Percentiles rank a stretch among this genome's conserved stretches.
Evolutionary conservation across 2,329 filamentous ascomycete genomes (phyloP).

Genomic region (Alternaria brassicicola): DNA sequence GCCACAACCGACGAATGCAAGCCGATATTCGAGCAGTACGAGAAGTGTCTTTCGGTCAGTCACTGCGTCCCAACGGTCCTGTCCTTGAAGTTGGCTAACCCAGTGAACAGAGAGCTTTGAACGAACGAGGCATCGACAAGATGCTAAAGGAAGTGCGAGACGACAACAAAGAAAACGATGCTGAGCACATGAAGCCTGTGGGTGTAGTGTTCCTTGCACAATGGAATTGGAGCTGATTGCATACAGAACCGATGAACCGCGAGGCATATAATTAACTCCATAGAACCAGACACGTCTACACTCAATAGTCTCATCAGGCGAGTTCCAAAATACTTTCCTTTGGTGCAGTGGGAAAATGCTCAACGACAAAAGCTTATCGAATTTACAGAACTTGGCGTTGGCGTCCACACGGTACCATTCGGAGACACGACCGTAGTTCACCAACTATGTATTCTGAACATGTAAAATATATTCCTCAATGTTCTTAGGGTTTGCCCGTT

Average conservation of each 20-base stretch:
- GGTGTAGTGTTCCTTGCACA: neutral
- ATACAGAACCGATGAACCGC: conserved; percentile 8
- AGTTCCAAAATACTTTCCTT: neutral
- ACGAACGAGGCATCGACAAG: conserved; percentile 88
- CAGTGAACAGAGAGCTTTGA: conserved; percentile 73
- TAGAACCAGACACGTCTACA: neutral
- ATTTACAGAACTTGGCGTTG: neutral
- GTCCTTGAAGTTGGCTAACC: conserved; percentile 9
- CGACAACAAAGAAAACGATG: conserved; percentile 86
- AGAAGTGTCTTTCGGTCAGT: conserved; percentile 79
- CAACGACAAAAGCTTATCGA: neutral
- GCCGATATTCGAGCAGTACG: conserved; percentile 85
- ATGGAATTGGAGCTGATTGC: neutral
- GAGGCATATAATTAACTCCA: neutral
- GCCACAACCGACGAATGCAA: conserved; percentile 87
- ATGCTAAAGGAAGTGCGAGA: conserved; percentile 91
- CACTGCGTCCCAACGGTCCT: neutral
- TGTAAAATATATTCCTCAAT: neutral
- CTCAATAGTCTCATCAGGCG: neutral
- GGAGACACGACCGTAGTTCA: neutral
- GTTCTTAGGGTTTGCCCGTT: neutral
- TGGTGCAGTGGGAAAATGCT: neutral
- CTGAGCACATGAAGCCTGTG: conserved; percentile 63
- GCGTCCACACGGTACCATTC: neutral
- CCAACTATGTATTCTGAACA: neutral